Evolutionary conservation across 176 grass and related monocot genomes (phyloP), one percentile per base, ranked within the genome.

Genomic region (Neostapfia colusana): DNA sequence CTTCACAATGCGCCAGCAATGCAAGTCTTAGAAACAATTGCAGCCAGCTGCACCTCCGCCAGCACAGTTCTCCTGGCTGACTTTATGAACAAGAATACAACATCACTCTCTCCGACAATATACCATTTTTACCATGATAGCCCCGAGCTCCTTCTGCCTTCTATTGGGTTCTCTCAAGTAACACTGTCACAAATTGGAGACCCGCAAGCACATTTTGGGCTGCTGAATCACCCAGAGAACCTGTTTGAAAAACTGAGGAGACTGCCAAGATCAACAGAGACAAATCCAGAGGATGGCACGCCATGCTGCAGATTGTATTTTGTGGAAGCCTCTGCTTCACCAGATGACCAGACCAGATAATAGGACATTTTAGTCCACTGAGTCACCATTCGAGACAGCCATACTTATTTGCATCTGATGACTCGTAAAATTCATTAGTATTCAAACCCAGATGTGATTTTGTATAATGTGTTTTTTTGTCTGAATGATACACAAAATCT

Each of bases 71-170:
- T 98, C 75, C 82, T 95, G 16, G 87, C 91, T 8, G 95, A 98
- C 77, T 90, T 98, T 43, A 90, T 98, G 95, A 98, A 98, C 87
- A 94, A 92, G 60, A 94, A 88, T 20, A 84, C 95, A 3, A 50
- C 73, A 0, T 82, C 83, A 1, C 45, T 98, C 65, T 92, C 91
- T 12, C 62, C 72, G 11, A 83, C 89, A 10, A 86, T 84, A 67
- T 98, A 88, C 77, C 95, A 98, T 73, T 98, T 98, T 68, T 90
- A 95, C 83, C 88, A 93, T 51, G 95, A 98, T 34, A 94, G 77
- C 69, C 95, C 95, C 69, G 95, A 98, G 60, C 76, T 88, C 53
- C 65, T 98, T 38, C 82, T 98, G 36, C 87, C 91, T 48, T 70
- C 86, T 70, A 83, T 98, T 24, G 95, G 95, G 13, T 98, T 90